Evolutionary conservation across 805 yeast genomes (phyloP).

Genomic region (Ogataea wickerhamii): DNA sequence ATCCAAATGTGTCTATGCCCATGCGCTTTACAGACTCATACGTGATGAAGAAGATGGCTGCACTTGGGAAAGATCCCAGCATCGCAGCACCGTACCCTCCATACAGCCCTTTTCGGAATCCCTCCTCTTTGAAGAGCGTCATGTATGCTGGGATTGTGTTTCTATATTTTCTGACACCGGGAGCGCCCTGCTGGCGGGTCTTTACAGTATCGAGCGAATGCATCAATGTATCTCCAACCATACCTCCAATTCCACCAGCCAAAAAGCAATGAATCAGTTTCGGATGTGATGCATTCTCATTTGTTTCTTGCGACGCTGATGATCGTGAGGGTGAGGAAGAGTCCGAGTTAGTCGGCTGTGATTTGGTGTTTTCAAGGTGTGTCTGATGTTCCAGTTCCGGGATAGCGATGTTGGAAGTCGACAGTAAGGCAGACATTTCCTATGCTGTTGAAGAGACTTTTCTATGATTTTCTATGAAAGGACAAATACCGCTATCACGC

Average conservation of each 20-base stretch:
- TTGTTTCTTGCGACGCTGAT: slow-evolving; percentile 1
- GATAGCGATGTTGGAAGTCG: slow-evolving; percentile 14
- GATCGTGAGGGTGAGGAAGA: slow-evolving; percentile 3
- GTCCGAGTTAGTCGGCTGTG: not conserved
- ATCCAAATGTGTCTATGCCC: slow-evolving; percentile 56
- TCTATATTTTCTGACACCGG: slow-evolving; percentile 59
- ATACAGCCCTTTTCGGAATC: slow-evolving; percentile 77
- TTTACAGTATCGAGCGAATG: slow-evolving; percentile 96
- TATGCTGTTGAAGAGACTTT: not conserved
- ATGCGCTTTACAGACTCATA: slow-evolving; percentile 78
- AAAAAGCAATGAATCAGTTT: slow-evolving; percentile 60
- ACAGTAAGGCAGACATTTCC: slow-evolving; percentile 6
- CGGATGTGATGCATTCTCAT: slow-evolving; percentile 23
- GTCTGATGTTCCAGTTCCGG: slow-evolving; percentile 10
- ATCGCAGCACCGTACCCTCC: slow-evolving; percentile 93
- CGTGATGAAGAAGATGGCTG: slow-evolving; percentile 90
- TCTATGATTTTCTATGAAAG: not conserved
- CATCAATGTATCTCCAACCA: slow-evolving; percentile 88
- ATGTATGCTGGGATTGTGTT: slow-evolving; percentile 73
- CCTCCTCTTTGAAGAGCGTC: slow-evolving; percentile 81
- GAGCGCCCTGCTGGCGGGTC: slow-evolving; percentile 96
- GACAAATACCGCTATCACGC: not conserved
- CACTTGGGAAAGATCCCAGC: slow-evolving; percentile 89
- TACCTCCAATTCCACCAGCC: slow-evolving; percentile 95
- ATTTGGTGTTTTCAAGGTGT: not conserved